Evolutionary conservation across 2,329 filamentous ascomycete species (phyloP), one percentile per base, ranked within the genome.

Genomic region (Aspergillus felis): DNA sequence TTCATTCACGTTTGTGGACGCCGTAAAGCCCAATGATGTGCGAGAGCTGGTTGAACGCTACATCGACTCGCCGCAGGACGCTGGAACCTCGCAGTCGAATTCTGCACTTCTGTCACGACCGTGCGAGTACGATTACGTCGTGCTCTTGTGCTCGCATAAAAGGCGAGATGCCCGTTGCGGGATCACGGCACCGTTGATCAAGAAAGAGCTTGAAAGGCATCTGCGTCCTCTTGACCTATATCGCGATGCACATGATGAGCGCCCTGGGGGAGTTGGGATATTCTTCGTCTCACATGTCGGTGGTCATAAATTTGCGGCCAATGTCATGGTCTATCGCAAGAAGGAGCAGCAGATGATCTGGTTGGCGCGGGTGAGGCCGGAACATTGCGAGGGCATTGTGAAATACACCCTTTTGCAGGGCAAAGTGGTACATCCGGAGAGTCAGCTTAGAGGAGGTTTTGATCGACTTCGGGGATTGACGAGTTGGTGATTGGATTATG

Each of bases 251-350:
- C 86, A 92, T 70, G 92, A 96, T 71, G 86, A 90, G 72, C 80
- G 92, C 49, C 88, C 90, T 0, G 91, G 92, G 7, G 92, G 92
- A 8, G 91, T 92, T 1, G 92, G 90, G 1, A 90, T 96, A 58
- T 95, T 94, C 77, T 96, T 93, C 70, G 92, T 96, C 64, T 92
- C 87, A 59, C 92, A 97, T 70, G 90, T 96, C 4, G 92, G 93
- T 35, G 93, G 92, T 0, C 92, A 97, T 79, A 96, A 96, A 79
- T 97, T 93, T 78, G 87, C 87, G 50, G 92, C 92, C 28, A 97
- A 97, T 69, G 85, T 96, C 62, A 87, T 97, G 78, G 79, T 97
- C 0, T 97, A 97, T 73, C 83, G 92, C 20, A 83, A 69, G 57
- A 75, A 73, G 50, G 68, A 68, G 60, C 67, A 71, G 58, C 73